phyloP scores from a whole-genome alignment of 805 yeast species.

The Sugiyamaella marilandica region DNA sequence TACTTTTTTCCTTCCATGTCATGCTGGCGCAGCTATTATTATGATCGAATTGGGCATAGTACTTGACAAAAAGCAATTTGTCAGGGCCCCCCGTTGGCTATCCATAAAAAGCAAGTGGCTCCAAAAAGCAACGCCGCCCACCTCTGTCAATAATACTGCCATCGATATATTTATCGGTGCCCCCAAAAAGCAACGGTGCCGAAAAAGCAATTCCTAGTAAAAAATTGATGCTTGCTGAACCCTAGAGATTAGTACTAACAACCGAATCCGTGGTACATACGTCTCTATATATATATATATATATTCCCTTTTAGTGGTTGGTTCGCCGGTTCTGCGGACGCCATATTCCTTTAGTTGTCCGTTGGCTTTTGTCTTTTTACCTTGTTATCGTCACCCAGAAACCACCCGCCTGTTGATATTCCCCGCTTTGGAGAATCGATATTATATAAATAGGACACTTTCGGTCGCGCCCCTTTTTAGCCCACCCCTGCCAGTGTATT shows the following conservation, averaged over 20 bases:
- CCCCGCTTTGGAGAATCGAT: too few species aligned
- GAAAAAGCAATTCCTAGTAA: neutral
- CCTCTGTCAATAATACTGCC: neutral
- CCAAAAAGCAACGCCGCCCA: neutral
- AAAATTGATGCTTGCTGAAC: constrained; percentile 1
- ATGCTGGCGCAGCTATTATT: constrained; percentile 1
- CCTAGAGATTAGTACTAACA: neutral
- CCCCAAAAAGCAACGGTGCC: neutral
- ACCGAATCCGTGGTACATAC: neutral
- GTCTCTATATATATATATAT: neutral
- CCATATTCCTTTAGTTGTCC: neutral
- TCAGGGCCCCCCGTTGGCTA: neutral
- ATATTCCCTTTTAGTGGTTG: neutral
- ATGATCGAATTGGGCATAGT: neutral
- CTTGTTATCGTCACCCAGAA: neutral
- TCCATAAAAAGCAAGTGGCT: neutral
- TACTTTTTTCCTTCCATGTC: constrained; percentile 2
- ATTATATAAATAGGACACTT: too few species aligned
- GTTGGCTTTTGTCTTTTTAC: neutral
- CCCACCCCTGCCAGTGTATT: too few species aligned
- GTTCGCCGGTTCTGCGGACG: neutral
- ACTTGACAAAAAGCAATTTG: neutral
- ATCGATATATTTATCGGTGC: neutral
- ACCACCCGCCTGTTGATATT: neutral
- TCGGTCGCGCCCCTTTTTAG: too few species aligned